Base-by-base conservation (phyloP, 2,329 filamentous ascomycete genomes). In the Calonectria hongkongensis region DNA sequence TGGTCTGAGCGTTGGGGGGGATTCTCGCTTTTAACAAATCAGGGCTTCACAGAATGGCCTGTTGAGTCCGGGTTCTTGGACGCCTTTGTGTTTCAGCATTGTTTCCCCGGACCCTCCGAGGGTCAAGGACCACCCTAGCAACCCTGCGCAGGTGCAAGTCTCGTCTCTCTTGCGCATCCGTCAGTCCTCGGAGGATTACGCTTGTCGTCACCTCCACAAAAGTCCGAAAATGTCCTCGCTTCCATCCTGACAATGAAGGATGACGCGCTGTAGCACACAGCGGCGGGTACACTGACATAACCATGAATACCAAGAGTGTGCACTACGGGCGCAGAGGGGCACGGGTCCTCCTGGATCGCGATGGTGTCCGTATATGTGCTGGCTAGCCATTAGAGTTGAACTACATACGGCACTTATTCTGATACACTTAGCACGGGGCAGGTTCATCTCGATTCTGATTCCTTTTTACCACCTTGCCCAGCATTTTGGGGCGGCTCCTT, bases 71-170 rank as follows among this genome's bases (percentile, higher is more conserved):
- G 50, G 51, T 33, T 33, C 51, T 48, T 58, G 25, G 62, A 58
- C 30, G 41, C 56, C 30, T 39, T 72, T 66, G 66, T 70, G 76
- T 79, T 79, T 78, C 77, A 77, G 75, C 58, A 67, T 58, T 58
- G 54, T 71, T 74, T 71, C 74, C 72, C 74, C 70, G 58, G 69
- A 58, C 48, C 68, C 67, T 58, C 75, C 68, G 71, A 63, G 68
- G 51, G 68, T 74, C 66, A 54, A 75, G 70, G 67, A 39, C 74
- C 69, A 72, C 65, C 39, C 54, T 36, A 43, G 62, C 66, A 56
- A 50, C 68, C 67, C 45, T 72, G 47, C 70, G 48, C 62, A 45
- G 27, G 71, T 51, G 63, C 60, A 48, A 28, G 39, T 45, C 51
- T 63, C 67, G 39, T 71, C 54, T 73, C 54, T 69, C 36, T 36